Percentiles rank a stretch among this genome's conserved stretches.
Conservation (phyloP, 768 basidiomycete genomes). For the Strobilomyces dryophilus region DNA sequence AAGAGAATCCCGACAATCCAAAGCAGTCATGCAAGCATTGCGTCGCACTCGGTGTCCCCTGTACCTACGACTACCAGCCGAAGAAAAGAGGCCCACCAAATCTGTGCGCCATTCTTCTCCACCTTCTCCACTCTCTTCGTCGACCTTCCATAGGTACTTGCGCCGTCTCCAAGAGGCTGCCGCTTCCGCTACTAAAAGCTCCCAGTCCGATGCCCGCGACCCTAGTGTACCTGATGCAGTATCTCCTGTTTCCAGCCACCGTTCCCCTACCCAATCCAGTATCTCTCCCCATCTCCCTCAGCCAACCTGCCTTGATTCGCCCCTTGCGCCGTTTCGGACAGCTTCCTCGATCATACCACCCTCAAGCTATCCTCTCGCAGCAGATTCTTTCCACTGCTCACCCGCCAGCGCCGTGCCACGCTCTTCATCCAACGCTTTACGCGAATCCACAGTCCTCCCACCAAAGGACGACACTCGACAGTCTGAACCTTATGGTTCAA, state of each 20-base stretch:
- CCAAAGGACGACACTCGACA: slow-evolving; percentile 41
- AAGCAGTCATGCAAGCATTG: slow-evolving; percentile 87
- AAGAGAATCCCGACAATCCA: slow-evolving; percentile 73
- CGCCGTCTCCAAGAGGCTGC: slow-evolving; percentile 77
- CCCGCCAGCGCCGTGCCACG: slow-evolving; percentile 31
- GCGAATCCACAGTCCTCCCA: slow-evolving; percentile 35
- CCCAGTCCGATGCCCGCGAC: slow-evolving; percentile 30
- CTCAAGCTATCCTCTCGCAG: slow-evolving; percentile 66
- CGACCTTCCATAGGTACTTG: slow-evolving; percentile 51
- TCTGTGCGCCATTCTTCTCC: slow-evolving; percentile 48
- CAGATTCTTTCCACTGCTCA: slow-evolving; percentile 61
- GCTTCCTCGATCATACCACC: slow-evolving; percentile 45
- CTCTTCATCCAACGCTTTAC: slow-evolving; percentile 38
- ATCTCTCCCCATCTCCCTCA: slow-evolving; percentile 40
- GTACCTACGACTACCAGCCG: slow-evolving; percentile 90
- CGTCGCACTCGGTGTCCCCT: slow-evolving; percentile 72
- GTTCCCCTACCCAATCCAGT: slow-evolving; percentile 38
- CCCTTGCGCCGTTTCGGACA: slow-evolving; percentile 34
- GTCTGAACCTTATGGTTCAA: slow-evolving; percentile 55
- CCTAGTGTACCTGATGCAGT: slow-evolving; percentile 35
- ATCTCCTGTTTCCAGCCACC: slow-evolving; percentile 44
- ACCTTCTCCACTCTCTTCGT: neutral
- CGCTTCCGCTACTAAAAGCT: slow-evolving; percentile 44
- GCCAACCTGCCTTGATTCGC: slow-evolving; percentile 46
- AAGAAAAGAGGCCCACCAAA: slow-evolving; percentile 94